Evolutionary conservation across 1,139 yeast species (phyloP).

Genomic region (Candida sp.): DNA sequence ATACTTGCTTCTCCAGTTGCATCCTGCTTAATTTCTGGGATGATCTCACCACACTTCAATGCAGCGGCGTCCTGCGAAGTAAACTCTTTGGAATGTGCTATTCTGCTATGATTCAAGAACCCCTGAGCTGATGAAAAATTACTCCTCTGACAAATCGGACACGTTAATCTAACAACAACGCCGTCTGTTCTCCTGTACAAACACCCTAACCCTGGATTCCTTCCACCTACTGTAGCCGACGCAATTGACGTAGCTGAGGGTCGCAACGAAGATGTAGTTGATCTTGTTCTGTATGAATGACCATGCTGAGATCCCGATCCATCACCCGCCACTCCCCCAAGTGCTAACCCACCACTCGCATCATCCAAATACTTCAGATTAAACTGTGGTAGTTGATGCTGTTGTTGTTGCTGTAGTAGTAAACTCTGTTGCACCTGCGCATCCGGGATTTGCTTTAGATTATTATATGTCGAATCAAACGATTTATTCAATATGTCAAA

Average conservation of each 20-base stretch:
- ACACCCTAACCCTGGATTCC: constrained; percentile 49
- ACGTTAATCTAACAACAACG: constrained; percentile 65
- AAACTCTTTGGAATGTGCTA: constrained; percentile 75
- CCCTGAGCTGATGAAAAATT: constrained; percentile 85
- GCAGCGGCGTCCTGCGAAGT: constrained; percentile 82
- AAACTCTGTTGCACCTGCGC: not conserved
- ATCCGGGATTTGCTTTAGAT: constrained; percentile 17
- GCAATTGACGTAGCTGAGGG: constrained; percentile 32
- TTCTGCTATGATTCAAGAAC: constrained; percentile 74
- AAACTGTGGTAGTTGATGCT: not conserved
- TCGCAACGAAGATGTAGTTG: constrained; percentile 54
- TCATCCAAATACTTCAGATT: constrained; percentile 10
- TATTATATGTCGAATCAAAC: constrained; percentile 36
- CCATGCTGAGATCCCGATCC: constrained; percentile 3
- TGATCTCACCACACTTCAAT: constrained; percentile 63
- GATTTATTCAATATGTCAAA: constrained; percentile 42
- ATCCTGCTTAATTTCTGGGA: constrained; percentile 65
- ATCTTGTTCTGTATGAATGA: constrained; percentile 49
- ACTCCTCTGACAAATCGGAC: constrained; percentile 69
- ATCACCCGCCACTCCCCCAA: not conserved
- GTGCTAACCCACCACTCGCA: not conserved
- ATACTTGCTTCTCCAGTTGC: constrained; percentile 54
- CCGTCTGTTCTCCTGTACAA: constrained; percentile 77
- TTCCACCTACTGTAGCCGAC: constrained; percentile 12
- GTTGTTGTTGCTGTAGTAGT: not conserved